phyloP scores from a whole-genome alignment of 2,329 filamentous ascomycete genomes.

The Pestalotiopsis sp. region DNA sequence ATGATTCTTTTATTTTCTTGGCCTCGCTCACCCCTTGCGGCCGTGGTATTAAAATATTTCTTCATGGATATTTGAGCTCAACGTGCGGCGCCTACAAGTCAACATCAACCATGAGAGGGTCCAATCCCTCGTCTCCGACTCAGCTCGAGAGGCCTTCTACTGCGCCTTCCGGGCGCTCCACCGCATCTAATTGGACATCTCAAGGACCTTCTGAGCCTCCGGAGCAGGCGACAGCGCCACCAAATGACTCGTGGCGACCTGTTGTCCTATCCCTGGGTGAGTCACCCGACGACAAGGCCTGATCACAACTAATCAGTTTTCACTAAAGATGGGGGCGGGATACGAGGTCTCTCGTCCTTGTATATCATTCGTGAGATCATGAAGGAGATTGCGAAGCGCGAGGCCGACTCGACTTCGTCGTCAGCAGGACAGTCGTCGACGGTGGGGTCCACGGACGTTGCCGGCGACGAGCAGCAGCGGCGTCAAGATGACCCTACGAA shows the following conservation, averaged over 20 bases:
- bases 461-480: no score
- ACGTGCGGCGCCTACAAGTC: no score
- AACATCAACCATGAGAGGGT: no score
- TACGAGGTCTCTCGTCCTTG: neutral
- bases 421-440: neutral
- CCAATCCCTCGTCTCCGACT: no score
- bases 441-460: no score
- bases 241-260: neutral
- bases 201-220: neutral
- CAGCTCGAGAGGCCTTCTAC: neutral
- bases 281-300: neutral
- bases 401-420: neutral
- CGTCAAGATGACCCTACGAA: neutral
- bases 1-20: no score
- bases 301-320: neutral
- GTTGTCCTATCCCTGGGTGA: neutral
- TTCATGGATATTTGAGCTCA: no score
- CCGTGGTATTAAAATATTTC: no score
- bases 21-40: no score
- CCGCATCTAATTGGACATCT: neutral
- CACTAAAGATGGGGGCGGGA: neutral
- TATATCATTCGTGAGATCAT: neutral
- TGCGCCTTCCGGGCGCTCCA: neutral
- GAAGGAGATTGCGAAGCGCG: neutral
- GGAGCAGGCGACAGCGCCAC: neutral